Conservation (phyloP, 805 yeast species). For the Candida ipomoeae region DNA sequence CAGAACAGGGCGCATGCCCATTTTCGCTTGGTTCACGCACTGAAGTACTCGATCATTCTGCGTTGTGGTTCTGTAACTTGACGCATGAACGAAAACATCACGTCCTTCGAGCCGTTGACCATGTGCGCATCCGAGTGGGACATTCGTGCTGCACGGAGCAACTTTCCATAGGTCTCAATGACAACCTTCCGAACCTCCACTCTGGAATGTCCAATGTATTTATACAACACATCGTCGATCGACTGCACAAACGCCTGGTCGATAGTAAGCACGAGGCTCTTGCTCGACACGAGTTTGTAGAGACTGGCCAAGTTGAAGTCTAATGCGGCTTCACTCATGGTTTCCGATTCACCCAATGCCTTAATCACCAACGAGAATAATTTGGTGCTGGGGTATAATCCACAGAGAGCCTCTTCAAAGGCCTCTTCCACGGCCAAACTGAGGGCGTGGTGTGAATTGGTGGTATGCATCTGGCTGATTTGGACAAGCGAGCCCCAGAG, state of each 20-base stretch:
- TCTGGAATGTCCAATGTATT: conserved; percentile 25
- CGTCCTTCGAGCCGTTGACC: background rate
- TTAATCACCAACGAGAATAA: conserved; percentile 16
- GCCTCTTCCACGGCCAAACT: conserved; percentile 26
- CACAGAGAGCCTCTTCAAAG: conserved; percentile 29
- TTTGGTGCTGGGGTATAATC: conserved; percentile 22
- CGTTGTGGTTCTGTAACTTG: conserved; percentile 38
- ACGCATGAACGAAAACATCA: background rate
- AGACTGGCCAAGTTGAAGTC: conserved; percentile 25
- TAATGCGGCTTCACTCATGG: conserved; percentile 6
- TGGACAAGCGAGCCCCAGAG: conserved; percentile 25
- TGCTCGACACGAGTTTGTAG: conserved; percentile 21
- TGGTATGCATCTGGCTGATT: conserved; percentile 13
- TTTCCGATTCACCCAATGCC: conserved; percentile 11
- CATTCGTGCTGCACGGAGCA: conserved; percentile 21
- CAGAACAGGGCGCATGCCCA: background rate
- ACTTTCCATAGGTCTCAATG: conserved; percentile 36
- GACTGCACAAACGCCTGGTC: conserved; percentile 16
- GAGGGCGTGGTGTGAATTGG: conserved; percentile 18
- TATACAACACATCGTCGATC: conserved; percentile 29
- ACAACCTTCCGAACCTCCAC: conserved; percentile 37
- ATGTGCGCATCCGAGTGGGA: background rate
- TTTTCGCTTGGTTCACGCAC: conserved; percentile 8
- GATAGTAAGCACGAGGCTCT: conserved; percentile 18
- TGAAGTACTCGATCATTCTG: conserved; percentile 46